A percentile compares a stretch with the other conserved stretches of the same genome.
Evolutionary conservation across 106 monocot species (phyloP).

Genomic region (Phalaenopsis equestris): DNA sequence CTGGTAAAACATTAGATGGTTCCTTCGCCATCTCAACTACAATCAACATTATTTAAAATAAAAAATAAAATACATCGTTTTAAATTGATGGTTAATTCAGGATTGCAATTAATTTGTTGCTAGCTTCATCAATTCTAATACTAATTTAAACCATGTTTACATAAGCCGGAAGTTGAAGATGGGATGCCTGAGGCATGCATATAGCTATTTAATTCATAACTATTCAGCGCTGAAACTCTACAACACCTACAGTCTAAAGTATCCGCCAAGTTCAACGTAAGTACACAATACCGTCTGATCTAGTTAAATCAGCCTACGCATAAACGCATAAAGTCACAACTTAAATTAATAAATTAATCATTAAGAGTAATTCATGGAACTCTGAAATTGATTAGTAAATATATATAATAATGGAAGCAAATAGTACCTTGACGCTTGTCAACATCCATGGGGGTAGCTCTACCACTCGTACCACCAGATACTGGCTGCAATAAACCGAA

Average conservation of each 20-base stretch:
- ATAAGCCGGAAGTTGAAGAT: not conserved
- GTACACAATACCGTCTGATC: not conserved
- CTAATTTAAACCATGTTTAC: not conserved
- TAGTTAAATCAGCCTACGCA: not conserved
- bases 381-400: not conserved
- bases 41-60: not conserved
- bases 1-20: not conserved
- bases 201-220: not conserved
- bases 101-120: not conserved
- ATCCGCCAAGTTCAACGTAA: not conserved
- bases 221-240: not conserved
- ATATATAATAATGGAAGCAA: not conserved
- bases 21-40: not conserved
- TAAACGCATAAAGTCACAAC: not conserved
- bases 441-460: constrained; percentile 34
- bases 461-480: constrained; percentile 26
- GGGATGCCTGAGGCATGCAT: not conserved
- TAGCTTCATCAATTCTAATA: not conserved
- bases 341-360: not conserved
- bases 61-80: not conserved
- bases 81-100: not conserved
- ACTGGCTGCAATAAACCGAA: constrained; percentile 24
- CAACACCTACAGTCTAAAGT: not conserved
- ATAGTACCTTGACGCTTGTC: constrained; percentile 38
- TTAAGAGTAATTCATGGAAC: not conserved